Conservation (phyloP, 1,284 basidiomycete species). For the Volvariella volvacea region DNA sequence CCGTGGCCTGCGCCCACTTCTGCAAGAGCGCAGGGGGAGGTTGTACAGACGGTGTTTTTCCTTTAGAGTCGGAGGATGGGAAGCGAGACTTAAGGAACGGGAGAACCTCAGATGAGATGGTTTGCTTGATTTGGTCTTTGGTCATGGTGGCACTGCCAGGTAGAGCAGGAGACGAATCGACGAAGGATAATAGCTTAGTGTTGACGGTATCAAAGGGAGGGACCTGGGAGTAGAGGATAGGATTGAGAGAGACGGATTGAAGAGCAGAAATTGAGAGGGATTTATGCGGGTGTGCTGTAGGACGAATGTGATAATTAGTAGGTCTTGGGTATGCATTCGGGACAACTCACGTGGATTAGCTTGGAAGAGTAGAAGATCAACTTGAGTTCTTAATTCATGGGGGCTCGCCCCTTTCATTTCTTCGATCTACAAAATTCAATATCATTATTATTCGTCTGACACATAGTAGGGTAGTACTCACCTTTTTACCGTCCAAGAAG, state of each 20-base stretch:
- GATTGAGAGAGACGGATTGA: conserved; percentile 59
- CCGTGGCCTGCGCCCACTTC: conserved; percentile 45
- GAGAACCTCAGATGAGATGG: conserved; percentile 41
- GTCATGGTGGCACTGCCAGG: conserved; percentile 23
- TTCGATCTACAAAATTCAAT: conserved; percentile 36
- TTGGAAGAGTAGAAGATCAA: conserved; percentile 67
- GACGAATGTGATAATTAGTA: conserved; percentile 5
- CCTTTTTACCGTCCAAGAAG: conserved; percentile 75
- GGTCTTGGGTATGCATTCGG: background rate
- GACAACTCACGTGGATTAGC: conserved; percentile 68
- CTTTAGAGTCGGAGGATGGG: conserved; percentile 3
- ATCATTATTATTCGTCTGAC: background rate
- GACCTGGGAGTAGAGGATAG: conserved; percentile 70
- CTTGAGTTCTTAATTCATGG: conserved; percentile 58
- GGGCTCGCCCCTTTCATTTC: conserved; percentile 74
- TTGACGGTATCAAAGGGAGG: conserved; percentile 64
- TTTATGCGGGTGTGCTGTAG: conserved; percentile 69
- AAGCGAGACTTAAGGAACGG: conserved; percentile 64
- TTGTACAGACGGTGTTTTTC: conserved; percentile 11
- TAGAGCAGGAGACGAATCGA: conserved; percentile 37
- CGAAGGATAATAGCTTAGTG: conserved; percentile 57
- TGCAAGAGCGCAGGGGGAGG: conserved; percentile 26
- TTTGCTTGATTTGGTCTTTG: conserved; percentile 40
- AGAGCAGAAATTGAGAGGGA: conserved; percentile 55
- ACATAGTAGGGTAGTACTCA: conserved; percentile 20